Conservation (phyloP, 225 moss, liverwort and hornwort genomes). For the Ulota crispa region DNA sequence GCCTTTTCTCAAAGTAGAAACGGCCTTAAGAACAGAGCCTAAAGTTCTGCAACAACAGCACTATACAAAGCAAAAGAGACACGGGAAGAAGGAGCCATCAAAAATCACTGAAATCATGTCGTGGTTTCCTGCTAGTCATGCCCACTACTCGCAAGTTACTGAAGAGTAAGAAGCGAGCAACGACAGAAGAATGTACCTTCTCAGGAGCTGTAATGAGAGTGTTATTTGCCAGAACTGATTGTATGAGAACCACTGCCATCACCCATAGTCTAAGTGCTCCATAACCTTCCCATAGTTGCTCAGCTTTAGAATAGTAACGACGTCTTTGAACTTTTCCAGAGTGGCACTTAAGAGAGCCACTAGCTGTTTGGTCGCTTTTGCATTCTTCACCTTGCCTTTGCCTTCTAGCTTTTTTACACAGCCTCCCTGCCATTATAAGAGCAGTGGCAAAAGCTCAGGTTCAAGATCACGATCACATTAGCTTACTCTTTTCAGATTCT, state of each 20-base stretch:
- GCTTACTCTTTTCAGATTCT: conserved; percentile 8
- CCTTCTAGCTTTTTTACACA: conserved; percentile 96
- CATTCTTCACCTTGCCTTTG: conserved; percentile 63
- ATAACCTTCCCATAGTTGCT: conserved; percentile 76
- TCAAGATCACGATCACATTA: background rate
- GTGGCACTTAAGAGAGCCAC: conserved; percentile 61
- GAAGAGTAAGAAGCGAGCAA: background rate
- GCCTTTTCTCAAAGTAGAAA: background rate
- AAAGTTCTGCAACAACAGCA: conserved; percentile 11
- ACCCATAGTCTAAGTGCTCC: conserved; percentile 98
- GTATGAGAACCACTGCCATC: conserved; percentile 98
- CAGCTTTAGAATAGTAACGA: conserved; percentile 49
- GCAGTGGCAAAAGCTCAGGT: conserved; percentile 5
- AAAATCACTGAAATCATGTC: background rate
- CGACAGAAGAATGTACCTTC: conserved; percentile 56
- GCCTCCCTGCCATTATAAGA: conserved; percentile 61
- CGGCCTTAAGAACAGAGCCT: background rate
- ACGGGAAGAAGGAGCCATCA: conserved; percentile 3
- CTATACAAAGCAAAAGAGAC: background rate
- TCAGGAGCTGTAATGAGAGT: conserved; percentile 87
- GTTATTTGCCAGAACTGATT: conserved; percentile 80
- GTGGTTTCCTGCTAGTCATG: background rate
- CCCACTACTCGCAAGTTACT: background rate
- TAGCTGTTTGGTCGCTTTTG: conserved; percentile 69
- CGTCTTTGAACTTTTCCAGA: conserved; percentile 65